Evolutionary conservation across 2,329 filamentous ascomycete genomes (phyloP).

Genomic region (Sarocladium oryzae): DNA sequence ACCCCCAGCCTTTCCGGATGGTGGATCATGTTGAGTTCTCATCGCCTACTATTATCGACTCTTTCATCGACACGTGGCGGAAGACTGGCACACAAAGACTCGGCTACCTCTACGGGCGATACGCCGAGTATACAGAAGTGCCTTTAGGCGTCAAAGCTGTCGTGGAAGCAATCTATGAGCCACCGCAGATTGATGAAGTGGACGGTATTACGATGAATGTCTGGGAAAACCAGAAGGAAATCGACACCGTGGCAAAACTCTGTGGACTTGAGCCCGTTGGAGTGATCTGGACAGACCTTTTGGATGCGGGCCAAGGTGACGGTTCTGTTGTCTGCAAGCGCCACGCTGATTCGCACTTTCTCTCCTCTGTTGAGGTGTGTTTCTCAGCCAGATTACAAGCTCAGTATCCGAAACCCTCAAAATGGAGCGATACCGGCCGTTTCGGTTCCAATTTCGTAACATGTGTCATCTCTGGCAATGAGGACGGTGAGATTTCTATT

Average conservation of each 20-base stretch:
- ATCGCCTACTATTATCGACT: conserved; percentile 74
- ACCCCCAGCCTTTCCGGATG: conserved; percentile 91
- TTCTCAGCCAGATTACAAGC: conserved; percentile 87
- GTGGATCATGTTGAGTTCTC: conserved; percentile 98
- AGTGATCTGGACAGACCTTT: conserved; percentile 88
- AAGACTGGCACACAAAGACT: conserved; percentile 76
- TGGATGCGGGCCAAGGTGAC: conserved; percentile 74
- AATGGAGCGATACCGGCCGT: conserved; percentile 91
- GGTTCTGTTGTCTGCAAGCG: conserved; percentile 90
- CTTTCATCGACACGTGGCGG: conserved; percentile 89
- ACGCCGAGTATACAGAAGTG: conserved; percentile 85
- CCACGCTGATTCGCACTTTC: conserved; percentile 89
- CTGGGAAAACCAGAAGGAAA: conserved; percentile 77
- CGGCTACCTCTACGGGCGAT: conserved; percentile 86
- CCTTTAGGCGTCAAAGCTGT: conserved; percentile 92
- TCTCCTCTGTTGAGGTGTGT: conserved; percentile 85
- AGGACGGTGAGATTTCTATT: conserved; percentile 79
- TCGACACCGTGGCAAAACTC: conserved; percentile 71
- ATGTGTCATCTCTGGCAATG: conserved; percentile 90
- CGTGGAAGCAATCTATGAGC: conserved; percentile 95
- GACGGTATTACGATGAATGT: conserved; percentile 81
- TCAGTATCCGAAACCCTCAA: conserved; percentile 80
- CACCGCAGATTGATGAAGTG: conserved; percentile 80
- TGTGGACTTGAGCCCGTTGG: conserved; percentile 87
- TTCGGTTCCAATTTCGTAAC: conserved; percentile 98